Evolutionary conservation across 225 moss, liverwort and hornwort species (phyloP).

Genomic region (Polytrichum formosum): DNA sequence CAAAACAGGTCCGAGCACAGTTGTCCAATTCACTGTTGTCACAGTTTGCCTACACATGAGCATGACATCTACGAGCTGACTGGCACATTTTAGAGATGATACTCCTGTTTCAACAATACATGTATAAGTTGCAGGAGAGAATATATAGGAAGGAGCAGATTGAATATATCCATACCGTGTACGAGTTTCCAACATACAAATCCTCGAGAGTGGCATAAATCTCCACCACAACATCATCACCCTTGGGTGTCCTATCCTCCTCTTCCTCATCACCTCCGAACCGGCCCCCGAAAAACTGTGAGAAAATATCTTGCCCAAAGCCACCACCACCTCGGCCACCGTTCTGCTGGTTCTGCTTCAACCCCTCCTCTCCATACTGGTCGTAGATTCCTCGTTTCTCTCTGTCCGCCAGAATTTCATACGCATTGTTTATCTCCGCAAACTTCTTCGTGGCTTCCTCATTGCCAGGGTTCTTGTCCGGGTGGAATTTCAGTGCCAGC

Average conservation of each 20-base stretch:
- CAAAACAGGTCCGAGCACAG: no score
- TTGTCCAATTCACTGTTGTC: no score
- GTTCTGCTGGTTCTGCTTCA: slow-evolving; percentile 62
- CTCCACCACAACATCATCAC: slow-evolving; percentile 85
- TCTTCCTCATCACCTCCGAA: slow-evolving; percentile 66
- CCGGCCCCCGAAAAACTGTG: slow-evolving; percentile 80
- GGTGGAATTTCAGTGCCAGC: slow-evolving; percentile 81
- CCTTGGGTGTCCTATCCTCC: slow-evolving; percentile 71
- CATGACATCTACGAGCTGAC: no score
- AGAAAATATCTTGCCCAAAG: slow-evolving; percentile 71
- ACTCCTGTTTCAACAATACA: no score
- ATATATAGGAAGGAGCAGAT: no score
- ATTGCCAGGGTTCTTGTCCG: slow-evolving; percentile 82
- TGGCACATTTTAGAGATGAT: no score
- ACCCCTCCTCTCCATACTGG: slow-evolving; percentile 78
- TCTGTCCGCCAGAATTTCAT: slow-evolving; percentile 64
- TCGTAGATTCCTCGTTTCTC: slow-evolving; percentile 81
- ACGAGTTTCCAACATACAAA: slow-evolving; percentile 75
- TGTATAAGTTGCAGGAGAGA: no score
- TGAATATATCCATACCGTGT: slow-evolving; percentile 29
- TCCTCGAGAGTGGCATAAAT: slow-evolving; percentile 77
- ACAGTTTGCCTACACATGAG: no score
- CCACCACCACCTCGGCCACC: slow-evolving; percentile 75
- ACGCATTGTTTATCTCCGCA: slow-evolving; percentile 81
- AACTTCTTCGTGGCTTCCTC: slow-evolving; percentile 91